Evolutionary conservation across 192 early-diverging fungal genomes (phyloP).

Genomic region (Thamnidium elegans): DNA sequence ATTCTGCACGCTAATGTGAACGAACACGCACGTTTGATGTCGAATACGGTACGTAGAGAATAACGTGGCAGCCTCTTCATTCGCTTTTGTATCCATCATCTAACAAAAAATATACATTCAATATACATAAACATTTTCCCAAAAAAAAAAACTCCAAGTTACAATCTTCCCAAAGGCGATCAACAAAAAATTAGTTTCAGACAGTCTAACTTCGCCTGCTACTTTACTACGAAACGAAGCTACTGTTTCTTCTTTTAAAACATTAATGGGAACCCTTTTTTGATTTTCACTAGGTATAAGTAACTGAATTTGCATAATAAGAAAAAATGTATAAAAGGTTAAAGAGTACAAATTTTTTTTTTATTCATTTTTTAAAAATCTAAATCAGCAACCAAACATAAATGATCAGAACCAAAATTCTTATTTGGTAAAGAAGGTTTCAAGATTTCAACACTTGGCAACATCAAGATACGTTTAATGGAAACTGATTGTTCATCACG

Average conservation of each 20-base stretch:
- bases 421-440: conserved; percentile 31
- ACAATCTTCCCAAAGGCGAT: conserved; percentile 19
- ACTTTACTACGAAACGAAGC: conserved; percentile 8
- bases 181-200: conserved; percentile 4
- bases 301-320: conserved; percentile 5
- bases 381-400: conserved; percentile 25
- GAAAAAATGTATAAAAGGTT: not conserved
- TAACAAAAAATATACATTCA: not conserved
- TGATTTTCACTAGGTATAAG: conserved; percentile 2
- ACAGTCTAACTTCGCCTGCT: not conserved
- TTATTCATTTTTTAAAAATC: not conserved
- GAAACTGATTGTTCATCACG: not conserved
- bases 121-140: not conserved
- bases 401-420: conserved; percentile 38
- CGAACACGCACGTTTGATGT: not conserved
- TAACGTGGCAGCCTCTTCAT: conserved; percentile 6
- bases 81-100: conserved; percentile 11
- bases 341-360: not conserved
- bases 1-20: not conserved
- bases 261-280: not conserved
- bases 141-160: not conserved
- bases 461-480: not conserved
- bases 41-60: conserved; percentile 2
- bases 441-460: conserved; percentile 22
- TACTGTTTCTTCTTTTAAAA: conserved; percentile 10